Evolutionary conservation across 352 stramenopile genomes (phyloP), one percentile per base, ranked within the genome.

Genomic region (Albugo candida): DNA sequence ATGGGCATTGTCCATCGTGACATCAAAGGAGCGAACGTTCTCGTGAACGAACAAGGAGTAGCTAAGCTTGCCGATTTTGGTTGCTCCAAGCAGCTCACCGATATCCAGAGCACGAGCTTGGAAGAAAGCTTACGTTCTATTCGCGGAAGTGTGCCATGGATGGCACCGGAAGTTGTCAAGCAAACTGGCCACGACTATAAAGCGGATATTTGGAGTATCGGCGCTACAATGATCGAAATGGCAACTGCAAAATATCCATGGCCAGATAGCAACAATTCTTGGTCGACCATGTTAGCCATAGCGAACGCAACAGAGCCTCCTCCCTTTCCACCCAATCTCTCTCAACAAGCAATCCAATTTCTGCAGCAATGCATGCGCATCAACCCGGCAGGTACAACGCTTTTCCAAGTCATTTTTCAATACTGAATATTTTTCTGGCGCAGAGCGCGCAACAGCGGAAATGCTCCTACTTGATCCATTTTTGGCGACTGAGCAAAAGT

Each of bases 1-100:
- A 85, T 95, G 52, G 66, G 77, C 16, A 92, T 97, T 44, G 80
- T 97, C 34, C 87, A 97, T 55, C 71, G 88, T 17, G 86, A 97
- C 60, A 96, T 97, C 52, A 96, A 96, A 65, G 75, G 75, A 20
- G 81, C 77, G 6, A 95, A 95, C 43, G 78, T 95, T 10, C 54
- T 95, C 2, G 81, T 95, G 41, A 92, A 80, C 11, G 76, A 91
- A 20, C 71, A 86, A 54, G 80, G 81, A 8, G 58, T 88, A 31
- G 76, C 79, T 1, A 94, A 94, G 50, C 59, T 95, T 5, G 79
- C 83, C 1, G 83, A 95, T 59, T 93, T 95, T 59, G 83, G 83
- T 1, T 93, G 79, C 47, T 92, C 79, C 2, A 93, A 92, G 58
- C 75, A 86, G 51, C 62, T 94, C 45, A 70, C 77, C 14, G 63